Evolutionary conservation across 2,329 filamentous ascomycete species (phyloP), one percentile per base, ranked within the genome.

Genomic region (Phaeosphaeria sp.): DNA sequence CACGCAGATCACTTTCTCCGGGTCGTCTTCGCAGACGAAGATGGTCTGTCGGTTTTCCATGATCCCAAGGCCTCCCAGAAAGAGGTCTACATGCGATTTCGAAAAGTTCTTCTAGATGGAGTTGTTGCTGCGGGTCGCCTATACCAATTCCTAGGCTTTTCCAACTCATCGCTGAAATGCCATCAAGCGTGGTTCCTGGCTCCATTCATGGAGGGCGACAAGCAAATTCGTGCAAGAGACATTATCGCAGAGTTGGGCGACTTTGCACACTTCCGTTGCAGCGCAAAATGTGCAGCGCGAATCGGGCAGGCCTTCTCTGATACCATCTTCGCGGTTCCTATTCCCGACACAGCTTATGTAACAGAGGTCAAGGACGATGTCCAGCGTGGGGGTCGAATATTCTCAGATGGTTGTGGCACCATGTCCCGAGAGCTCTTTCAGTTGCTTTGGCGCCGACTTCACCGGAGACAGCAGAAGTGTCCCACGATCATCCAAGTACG

Each of bases 341-440:
- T 64, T 56, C 5, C 61, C 76, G 77, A 51, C 88, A 0, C 86
- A 86, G 1, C 87, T 82, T 43, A 60, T n/a, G 61, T 67, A 3
- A 60, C 55, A 73, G 51, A 65, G 21, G 1, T 65, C 74, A 81
- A 88, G 0, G 62, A 71, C 0, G 87, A 91, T 56, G 79, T 91
- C 1, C 79, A 83, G 56, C 72, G 74, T n/a, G 84, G 83, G 11
- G 78, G 75, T 0, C 83, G 87, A 4, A 82, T 88, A 0, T 96
- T 95, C 71, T 93, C 89, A 59, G 92, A 95, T 69, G 92, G 92
- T 1, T 89, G 91, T 1, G 92, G 92, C 0, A 92, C 87, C 0
- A 86, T 95, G 5, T 94, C 91, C 0, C 68, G 65, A 11, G 79
- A 79, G 0, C 81, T 92, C 0, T 77, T 90, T 49, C 73, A 84